A percentile compares a stretch with the other conserved stretches of the same genome.
Conservation (phyloP, 2,329 filamentous ascomycete species). For the Tolypocladium guangdongense region DNA sequence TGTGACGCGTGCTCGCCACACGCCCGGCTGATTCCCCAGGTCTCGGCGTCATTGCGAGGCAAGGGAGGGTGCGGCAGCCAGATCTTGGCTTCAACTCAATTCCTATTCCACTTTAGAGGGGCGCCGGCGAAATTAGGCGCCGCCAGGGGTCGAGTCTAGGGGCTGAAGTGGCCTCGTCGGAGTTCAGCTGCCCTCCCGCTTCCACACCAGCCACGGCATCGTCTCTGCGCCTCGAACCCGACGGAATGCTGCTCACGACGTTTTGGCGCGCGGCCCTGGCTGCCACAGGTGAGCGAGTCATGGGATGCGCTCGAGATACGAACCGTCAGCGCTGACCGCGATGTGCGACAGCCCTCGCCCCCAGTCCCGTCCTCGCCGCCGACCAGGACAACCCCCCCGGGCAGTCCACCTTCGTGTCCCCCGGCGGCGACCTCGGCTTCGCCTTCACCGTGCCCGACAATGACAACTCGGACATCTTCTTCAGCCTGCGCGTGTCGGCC, state of each 20-base stretch:
- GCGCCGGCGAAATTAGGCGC: background rate
- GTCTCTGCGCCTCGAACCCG: background rate
- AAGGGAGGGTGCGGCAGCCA: background rate
- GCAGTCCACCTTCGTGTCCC: constrained; percentile 33
- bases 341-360: constrained; percentile 10
- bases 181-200: background rate
- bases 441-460: constrained; percentile 38
- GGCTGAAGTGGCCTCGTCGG: background rate
- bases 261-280: constrained; percentile 17
- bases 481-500: constrained; percentile 38
- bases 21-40: background rate
- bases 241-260: constrained; percentile 17
- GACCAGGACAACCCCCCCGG: constrained; percentile 15
- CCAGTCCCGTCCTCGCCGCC: constrained; percentile 13
- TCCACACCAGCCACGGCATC: background rate
- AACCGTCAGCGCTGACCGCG: background rate
- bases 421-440: constrained; percentile 34
- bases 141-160: background rate
- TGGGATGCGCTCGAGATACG: no score
- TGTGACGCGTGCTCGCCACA: background rate
- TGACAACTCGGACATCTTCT: constrained; percentile 37
- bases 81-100: background rate
- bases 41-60: background rate
- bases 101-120: background rate
- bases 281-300: constrained; percentile 13